These are phyloP conservation scores for Lasiodiplodia hormozganensis DNA, from an alignment of 2,329 filamentous ascomycete genomes.

Conservation along the genomic window DNA sequence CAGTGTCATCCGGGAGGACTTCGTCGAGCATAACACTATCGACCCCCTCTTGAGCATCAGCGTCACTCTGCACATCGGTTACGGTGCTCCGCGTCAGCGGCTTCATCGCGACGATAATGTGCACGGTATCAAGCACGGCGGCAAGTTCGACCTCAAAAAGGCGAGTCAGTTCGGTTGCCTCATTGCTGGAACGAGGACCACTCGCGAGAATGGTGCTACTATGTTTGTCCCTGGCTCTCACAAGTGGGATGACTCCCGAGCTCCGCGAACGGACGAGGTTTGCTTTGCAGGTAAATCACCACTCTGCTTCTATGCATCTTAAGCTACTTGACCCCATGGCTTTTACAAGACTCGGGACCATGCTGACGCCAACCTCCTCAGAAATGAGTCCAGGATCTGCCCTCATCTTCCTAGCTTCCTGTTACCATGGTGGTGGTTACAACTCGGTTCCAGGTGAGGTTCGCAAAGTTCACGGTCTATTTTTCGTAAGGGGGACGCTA, in stretches of 20 bases:
- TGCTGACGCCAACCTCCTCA: constrained; percentile 22
- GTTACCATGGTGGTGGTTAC: constrained; percentile 44
- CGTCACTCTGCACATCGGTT: constrained; percentile 40
- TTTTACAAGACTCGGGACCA: too few species aligned
- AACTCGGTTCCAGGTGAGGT: constrained; percentile 36
- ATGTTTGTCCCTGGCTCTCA: constrained; percentile 45
- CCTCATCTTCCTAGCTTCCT: constrained; percentile 45
- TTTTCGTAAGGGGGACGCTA: constrained; percentile 41
- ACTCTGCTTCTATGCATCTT: not conserved
- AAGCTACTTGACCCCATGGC: too few species aligned
- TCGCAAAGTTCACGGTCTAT: constrained; percentile 41
- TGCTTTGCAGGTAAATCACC: constrained; percentile 41
- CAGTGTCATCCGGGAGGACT: constrained; percentile 35
- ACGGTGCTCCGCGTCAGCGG: constrained; percentile 40
- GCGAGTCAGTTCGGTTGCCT: constrained; percentile 39
- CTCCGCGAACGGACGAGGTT: constrained; percentile 39
- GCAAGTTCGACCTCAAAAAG: constrained; percentile 31
- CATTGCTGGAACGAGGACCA: constrained; percentile 40
- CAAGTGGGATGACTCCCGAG: constrained; percentile 40
- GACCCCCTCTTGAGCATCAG: constrained; percentile 40
- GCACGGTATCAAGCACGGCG: constrained; percentile 38
- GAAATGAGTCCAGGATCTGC: constrained; percentile 48
- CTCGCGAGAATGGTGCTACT: constrained; percentile 42
- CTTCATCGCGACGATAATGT: constrained; percentile 44
- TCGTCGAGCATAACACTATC: constrained; percentile 33